Evolutionary conservation across 495 filamentous ascomycete species (phyloP), one percentile per base, ranked within the genome.

Genomic region (Tuber borchii): DNA sequence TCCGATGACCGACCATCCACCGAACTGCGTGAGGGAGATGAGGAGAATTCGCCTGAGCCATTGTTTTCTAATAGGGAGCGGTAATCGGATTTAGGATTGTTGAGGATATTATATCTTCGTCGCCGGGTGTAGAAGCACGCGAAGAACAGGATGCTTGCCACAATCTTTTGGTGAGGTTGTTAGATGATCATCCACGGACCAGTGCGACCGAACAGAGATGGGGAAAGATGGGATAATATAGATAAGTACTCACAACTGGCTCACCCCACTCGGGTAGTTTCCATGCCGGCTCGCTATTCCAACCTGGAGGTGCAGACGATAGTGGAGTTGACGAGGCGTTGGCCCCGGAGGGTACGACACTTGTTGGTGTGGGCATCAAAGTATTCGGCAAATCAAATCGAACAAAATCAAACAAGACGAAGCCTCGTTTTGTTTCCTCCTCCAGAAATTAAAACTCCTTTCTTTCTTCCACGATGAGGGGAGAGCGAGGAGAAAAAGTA

Each of bases 51-150:
- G 22, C 73, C 68, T 20, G 77, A 78, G 56, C 56, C 26, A 42
- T 82, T 45, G 2, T 77, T 76, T 74, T 86, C 85, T 12, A 87
- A 79, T 68, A 85, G 73, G 26, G 82, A 81, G 69, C 86, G 77
- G 42, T 85, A 70, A 31, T 17, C 56, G 37, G 83, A 79, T 37
- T 74, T 79, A 69, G 83, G 77, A 46, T 82, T 82, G 46, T 80
- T 83, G 56, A 88, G 84, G 51, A 89, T 84, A 12, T 82, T 78
- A 75, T 84, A 89, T 73, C 85, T 83, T n/a, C 84, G 83, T 74
- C 88, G 83, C 42, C 89, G 85, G 31, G 88, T 90, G 69, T 88
- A 76, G 73, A 87, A 84, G 84, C 90, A 88, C 42, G 88, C 86
- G 31, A 85, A 84, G 77, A 90, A 76, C 48, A 91, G 86, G 73